These are phyloP conservation scores for Yueomyces sinensis DNA, from an alignment of 805 yeast species.

Conservation along the genomic window DNA sequence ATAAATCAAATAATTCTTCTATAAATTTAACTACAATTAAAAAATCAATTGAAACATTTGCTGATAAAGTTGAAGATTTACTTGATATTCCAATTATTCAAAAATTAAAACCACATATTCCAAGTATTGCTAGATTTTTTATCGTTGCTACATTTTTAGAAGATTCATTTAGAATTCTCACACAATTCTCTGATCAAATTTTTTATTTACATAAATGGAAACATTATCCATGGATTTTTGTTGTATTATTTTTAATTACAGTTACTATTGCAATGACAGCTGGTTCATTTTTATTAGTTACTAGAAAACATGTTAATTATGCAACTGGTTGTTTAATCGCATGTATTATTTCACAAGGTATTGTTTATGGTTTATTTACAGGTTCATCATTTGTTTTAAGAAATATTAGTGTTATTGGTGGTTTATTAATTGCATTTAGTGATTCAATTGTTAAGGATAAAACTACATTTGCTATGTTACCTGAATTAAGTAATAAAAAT, in stretches of 20 bases:
- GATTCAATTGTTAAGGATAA: constrained; percentile 73
- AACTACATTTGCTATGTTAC: constrained; percentile 38
- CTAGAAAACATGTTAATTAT: constrained; percentile 53
- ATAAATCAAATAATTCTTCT: too few relatives aligned
- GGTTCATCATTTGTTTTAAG: constrained; percentile 76
- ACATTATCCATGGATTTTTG: constrained; percentile 66
- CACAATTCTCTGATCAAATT: constrained; percentile 89
- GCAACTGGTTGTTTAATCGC: constrained; percentile 59
- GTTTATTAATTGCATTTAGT: constrained; percentile 73
- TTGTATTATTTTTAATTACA: constrained; percentile 45
- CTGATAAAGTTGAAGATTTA: constrained; percentile 37
- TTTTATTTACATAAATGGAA: constrained; percentile 71
- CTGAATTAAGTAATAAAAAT: constrained; percentile 52
- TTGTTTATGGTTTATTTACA: constrained; percentile 76
- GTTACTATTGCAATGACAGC: constrained; percentile 60
- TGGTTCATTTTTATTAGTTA: constrained; percentile 61
- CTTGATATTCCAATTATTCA: constrained; percentile 37
- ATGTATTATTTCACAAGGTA: constrained; percentile 76
- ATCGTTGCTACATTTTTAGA: constrained; percentile 92
- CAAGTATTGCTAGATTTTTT: constrained; percentile 76
- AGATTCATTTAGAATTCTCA: constrained; percentile 69
- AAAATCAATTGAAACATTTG: constrained; percentile 30
- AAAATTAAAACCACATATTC: constrained; percentile 57
- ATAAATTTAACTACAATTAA: background rate
- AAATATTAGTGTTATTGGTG: constrained; percentile 85